A percentile compares a stretch with the other conserved stretches of the same genome.
Evolutionary conservation across 140 eudicot genomes (phyloP).

Genomic region (Senecio squalidus): DNA sequence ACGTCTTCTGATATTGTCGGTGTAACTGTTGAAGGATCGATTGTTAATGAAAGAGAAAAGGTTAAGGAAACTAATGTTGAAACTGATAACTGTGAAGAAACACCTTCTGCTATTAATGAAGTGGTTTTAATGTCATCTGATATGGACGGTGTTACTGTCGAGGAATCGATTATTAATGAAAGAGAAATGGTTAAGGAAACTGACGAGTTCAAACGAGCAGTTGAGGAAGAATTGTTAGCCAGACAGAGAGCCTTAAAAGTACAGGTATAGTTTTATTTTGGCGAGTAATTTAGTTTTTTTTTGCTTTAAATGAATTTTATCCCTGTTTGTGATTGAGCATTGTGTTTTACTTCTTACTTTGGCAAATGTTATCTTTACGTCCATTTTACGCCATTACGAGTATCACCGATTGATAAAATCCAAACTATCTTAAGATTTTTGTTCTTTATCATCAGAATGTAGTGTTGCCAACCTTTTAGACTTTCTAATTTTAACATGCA

Average conservation of each 20-base stretch:
- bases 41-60: too few relatives aligned
- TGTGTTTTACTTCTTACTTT: too few relatives aligned
- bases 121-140: not conserved
- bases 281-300: not conserved
- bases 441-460: too few relatives aligned
- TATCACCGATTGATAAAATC: too few relatives aligned
- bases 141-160: not conserved
- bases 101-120: not conserved
- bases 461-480: too few relatives aligned
- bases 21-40: not conserved
- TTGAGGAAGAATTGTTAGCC: constrained; percentile 62
- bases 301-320: not conserved
- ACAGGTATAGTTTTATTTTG: constrained; percentile 42
- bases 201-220: constrained; percentile 57
- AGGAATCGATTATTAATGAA: constrained; percentile 24
- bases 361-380: too few relatives aligned
- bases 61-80: too few relatives aligned
- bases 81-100: constrained; percentile 14
- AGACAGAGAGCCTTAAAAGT: constrained; percentile 45
- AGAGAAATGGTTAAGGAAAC: constrained; percentile 71
- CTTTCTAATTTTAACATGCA: too few relatives aligned
- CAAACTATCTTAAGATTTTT: too few relatives aligned
- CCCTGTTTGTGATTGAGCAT: too few relatives aligned
- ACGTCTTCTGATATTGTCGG: not conserved
- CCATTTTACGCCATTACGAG: too few relatives aligned